Conservation (phyloP, 2,329 filamentous ascomycete genomes). For the Arachnomyces sp. region DNA sequence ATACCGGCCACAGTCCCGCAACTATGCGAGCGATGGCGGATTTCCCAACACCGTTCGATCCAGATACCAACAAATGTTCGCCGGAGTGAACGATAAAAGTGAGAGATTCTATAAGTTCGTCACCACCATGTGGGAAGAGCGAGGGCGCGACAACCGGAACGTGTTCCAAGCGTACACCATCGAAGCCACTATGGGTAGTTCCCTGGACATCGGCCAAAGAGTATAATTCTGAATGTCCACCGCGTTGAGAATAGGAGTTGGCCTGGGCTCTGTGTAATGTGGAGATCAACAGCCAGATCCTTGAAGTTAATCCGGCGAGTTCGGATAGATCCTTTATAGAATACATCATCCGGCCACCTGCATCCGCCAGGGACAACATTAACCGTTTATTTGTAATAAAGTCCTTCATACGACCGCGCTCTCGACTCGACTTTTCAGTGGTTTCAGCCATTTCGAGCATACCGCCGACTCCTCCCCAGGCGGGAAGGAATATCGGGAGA, state of each 20-base stretch:
- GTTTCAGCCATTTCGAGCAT: constrained; percentile 54
- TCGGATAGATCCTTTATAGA: constrained; percentile 97
- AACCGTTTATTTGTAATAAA: constrained; percentile 99
- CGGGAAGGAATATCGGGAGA: constrained; percentile 85
- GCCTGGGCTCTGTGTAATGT: constrained; percentile 91
- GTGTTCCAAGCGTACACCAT: constrained; percentile 86
- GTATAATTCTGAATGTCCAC: constrained; percentile 68
- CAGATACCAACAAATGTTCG: constrained; percentile 90
- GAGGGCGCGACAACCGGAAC: constrained; percentile 87
- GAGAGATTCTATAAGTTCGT: constrained; percentile 81
- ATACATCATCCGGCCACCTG: constrained; percentile 98
- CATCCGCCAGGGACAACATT: constrained; percentile 94
- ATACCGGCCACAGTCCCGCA: constrained; percentile 91
- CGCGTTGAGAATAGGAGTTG: constrained; percentile 67
- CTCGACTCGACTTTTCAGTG: constrained; percentile 41
- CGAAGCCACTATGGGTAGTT: constrained; percentile 88
- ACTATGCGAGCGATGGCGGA: constrained; percentile 79
- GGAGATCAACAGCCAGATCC: constrained; percentile 91
- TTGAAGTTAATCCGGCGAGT: constrained; percentile 88
- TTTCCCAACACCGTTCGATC: constrained; percentile 91
- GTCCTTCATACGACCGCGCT: constrained; percentile 87
- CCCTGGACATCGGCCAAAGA: constrained; percentile 88
- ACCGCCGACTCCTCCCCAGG: constrained; percentile 81
- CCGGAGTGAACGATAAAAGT: constrained; percentile 84
- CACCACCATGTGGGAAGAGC: constrained; percentile 81